Evolutionary conservation across 225 moss, liverwort and hornwort species (phyloP), one percentile per base, ranked within the genome.

Genomic region (Anthoceros angustus): DNA sequence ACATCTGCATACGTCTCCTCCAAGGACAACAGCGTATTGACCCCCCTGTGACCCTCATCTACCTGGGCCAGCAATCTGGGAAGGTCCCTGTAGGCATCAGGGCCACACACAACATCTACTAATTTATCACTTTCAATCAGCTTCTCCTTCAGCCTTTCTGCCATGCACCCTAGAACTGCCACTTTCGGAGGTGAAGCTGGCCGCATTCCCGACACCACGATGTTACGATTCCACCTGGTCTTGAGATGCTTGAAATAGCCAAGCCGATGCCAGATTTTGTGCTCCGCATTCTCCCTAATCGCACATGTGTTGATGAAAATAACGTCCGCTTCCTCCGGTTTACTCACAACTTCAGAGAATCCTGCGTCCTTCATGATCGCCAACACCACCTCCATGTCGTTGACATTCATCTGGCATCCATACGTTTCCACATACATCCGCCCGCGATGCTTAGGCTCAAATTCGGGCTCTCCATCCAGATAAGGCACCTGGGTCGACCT

Each of bases 1-100:
- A 95, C 94, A 71, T 95, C 94, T 63, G 94, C 94, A 69, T 95
- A 95, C 12, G 94, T 95, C 77, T 95, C 94, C 67, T 95, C 94
- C 12, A 95, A 75, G 8, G 94, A 95, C 63, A 95, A 74, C 21
- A 95, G 78, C 26, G 94, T 95, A 71, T 95, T 95, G 78, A 95
- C 91, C 62, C 90, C 94, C 32, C 88, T 78, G 72, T 91, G 94
- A 49, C 94, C 94, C 72, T 86, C 88, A 66, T 95, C 94, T 25
- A 91, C 94, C 62, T 85, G 83, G 64, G 91, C 77, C 49, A 95
- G 78, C 66, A 95, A 80, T 38, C 94, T 84, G 70, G 94, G 94
- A 71, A 95, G 94, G 67, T 95, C 94, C 70, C 94, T 81, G 42
- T 95, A 95, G 62, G 94, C 94, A 72, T 95, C 94, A 60, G 94